Base-by-base conservation (phyloP, 2,329 filamentous ascomycete species). In the Calcarisporium arbuscula region DNA sequence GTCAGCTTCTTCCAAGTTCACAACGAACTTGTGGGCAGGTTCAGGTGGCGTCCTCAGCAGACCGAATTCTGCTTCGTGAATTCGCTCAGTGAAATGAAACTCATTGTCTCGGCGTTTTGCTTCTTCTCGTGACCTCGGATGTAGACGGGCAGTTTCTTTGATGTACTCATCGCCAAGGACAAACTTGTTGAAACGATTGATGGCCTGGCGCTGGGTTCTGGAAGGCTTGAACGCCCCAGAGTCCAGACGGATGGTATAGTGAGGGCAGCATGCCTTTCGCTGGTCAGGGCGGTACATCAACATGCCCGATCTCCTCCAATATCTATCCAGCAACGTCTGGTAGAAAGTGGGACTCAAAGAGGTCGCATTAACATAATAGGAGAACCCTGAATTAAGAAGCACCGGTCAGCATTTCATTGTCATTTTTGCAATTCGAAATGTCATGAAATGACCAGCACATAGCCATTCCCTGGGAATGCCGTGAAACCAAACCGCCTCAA, bases 201-300 rank as follows among this genome's bases (percentile, higher is more conserved):
- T 58, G 2, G 81, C 70, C 52, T 88, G 82, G 23, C 85, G 70
- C 50, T 92, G 86, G 49, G 86, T 80, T 54, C 75, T 78, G 19
- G 75, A 72, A 6, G 84, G 67, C 45, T 74, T 78, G 59, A 84
- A 85, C 25, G 68, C 62, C 30, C 65, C 57, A 17, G 77, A 76
- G 48, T 86, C 82, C 15, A 89, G 67, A 30, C 84, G 77, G 35
- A 92, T 80, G 1, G 84, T 88, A 56, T 90, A 96, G 53, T 95
- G 88, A 28, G 89, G 88, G 57, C 92, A 98, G 52, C 92, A 98
- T 42, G 87, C 85, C 37, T 79, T 70, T 39, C 73, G 72, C 49
- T 86, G 80, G 57, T 92, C 82, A 11, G 85, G 85, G 41, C 85
- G 78, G 60, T 92, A 92, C 31, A 92, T 65, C 8, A 87, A 65